Evolutionary conservation across 2,329 filamentous ascomycete genomes (phyloP).

Genomic region (Claviceps humidiphila): DNA sequence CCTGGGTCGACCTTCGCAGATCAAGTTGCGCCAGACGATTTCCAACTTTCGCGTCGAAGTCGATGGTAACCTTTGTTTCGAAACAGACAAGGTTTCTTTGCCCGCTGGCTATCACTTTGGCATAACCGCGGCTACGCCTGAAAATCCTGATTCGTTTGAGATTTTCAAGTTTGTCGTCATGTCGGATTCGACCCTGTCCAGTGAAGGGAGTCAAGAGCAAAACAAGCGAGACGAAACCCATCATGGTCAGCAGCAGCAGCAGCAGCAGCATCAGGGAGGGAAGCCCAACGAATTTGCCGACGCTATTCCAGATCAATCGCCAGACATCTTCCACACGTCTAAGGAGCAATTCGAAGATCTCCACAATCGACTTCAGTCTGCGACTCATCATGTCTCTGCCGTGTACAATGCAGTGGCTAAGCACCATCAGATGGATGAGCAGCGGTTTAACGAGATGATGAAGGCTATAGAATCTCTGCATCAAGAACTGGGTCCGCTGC

Average conservation of each 20-base stretch:
- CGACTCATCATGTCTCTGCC: constrained; percentile 54
- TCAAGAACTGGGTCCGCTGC: constrained; percentile 30
- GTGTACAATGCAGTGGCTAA: constrained; percentile 45
- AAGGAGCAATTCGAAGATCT: constrained; percentile 66
- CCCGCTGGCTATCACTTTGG: constrained; percentile 76
- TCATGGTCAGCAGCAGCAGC: constrained; percentile 11
- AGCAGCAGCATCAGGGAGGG: constrained; percentile 18
- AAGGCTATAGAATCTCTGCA: constrained; percentile 34
- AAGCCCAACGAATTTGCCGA: constrained; percentile 12
- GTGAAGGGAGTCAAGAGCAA: constrained; percentile 7
- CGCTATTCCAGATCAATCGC: constrained; percentile 32
- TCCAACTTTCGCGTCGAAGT: constrained; percentile 63
- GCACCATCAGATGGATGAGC: constrained; percentile 37
- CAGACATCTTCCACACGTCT: constrained; percentile 35
- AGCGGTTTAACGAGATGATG: constrained; percentile 42
- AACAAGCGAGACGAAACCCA: no score
- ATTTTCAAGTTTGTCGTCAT: constrained; percentile 74
- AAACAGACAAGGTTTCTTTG: constrained; percentile 64
- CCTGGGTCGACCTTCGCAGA: constrained; percentile 65
- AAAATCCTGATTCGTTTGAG: constrained; percentile 90
- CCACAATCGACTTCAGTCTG: constrained; percentile 65
- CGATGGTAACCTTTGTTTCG: constrained; percentile 72
- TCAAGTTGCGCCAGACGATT: constrained; percentile 57
- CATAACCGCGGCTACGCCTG: constrained; percentile 74
- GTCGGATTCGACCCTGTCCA: constrained; percentile 31